Conservation (phyloP, 495 filamentous ascomycete genomes). For the Aeminium ludgeri region DNA sequence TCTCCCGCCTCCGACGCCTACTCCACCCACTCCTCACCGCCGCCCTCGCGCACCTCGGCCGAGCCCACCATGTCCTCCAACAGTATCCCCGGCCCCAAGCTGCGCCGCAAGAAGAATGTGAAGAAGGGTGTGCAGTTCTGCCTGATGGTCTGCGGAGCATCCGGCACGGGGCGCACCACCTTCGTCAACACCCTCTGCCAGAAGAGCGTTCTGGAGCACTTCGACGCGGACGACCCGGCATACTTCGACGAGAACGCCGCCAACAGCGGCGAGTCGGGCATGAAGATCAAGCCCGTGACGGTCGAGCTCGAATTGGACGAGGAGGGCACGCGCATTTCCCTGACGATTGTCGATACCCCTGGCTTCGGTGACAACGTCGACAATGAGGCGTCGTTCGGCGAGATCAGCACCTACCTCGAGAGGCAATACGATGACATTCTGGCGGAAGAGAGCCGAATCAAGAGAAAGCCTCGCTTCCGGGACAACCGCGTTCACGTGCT, state of each 20-base stretch:
- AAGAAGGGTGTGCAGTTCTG: conserved; percentile 99
- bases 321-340: conserved; percentile 91
- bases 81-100: conserved; percentile 41
- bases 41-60: background rate
- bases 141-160: conserved; percentile 98
- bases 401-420: conserved; percentile 95
- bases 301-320: conserved; percentile 98
- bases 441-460: conserved; percentile 97
- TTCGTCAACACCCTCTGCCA: conserved; percentile 99
- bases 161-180: conserved; percentile 92
- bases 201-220: conserved; percentile 71
- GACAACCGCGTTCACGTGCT: conserved; percentile 97
- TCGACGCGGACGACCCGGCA: conserved; percentile 85
- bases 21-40: background rate
- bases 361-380: conserved; percentile 98
- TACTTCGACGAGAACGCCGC: conserved; percentile 70
- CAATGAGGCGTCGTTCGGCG: conserved; percentile 94
- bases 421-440: conserved; percentile 98
- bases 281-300: conserved; percentile 85
- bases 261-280: conserved; percentile 41
- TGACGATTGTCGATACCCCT: conserved; percentile 96
- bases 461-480: conserved; percentile 98
- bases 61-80: conserved; percentile 8
- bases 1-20: background rate
- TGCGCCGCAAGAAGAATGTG: conserved; percentile 99